Percentiles rank a stretch among this genome's conserved stretches.
phyloP scores from a whole-genome alignment of 1,139 yeast species.

The Yamadazyma sp. region DNA sequence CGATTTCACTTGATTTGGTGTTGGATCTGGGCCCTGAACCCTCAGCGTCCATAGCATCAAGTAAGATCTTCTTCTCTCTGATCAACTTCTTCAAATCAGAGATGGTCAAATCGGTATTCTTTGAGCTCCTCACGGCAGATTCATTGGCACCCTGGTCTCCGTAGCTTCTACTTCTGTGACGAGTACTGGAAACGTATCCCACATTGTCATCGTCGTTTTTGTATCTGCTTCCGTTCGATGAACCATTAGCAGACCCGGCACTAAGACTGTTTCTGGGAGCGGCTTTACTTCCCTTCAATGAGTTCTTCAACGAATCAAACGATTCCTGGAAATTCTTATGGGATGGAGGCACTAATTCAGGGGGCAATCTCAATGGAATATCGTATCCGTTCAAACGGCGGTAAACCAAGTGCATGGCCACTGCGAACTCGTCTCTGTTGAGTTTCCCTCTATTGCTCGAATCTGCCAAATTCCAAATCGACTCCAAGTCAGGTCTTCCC shows the following conservation, averaged over 20 bases:
- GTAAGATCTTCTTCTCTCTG: conserved; percentile 66
- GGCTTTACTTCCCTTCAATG: conserved; percentile 38
- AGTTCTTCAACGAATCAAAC: conserved; percentile 41
- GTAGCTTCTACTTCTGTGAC: conserved; percentile 51
- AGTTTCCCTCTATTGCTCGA: conserved; percentile 69
- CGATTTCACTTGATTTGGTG: conserved; percentile 49
- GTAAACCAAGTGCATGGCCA: conserved; percentile 81
- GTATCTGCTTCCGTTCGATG: conserved; percentile 56
- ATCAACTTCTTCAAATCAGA: conserved; percentile 62
- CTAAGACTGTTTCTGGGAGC: conserved; percentile 26
- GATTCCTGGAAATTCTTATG: conserved; percentile 55
- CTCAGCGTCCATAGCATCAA: conserved; percentile 71
- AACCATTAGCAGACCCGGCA: conserved; percentile 14
- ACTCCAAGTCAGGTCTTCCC: conserved; percentile 78
- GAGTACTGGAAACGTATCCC: conserved; percentile 64
- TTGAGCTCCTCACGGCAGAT: conserved; percentile 20
- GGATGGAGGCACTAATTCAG: conserved; percentile 79
- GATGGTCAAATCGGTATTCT: conserved; percentile 34
- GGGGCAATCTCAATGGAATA: conserved; percentile 70
- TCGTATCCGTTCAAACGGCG: conserved; percentile 72
- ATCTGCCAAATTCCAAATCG: conserved; percentile 85
- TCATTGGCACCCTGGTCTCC: conserved; percentile 8
- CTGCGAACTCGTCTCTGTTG: conserved; percentile 76
- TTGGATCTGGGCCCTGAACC: conserved; percentile 9
- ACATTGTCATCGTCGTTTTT: conserved; percentile 67